Evolutionary conservation across 2,329 filamentous ascomycete species (phyloP).

Genomic region (Triangularia verruculosa): DNA sequence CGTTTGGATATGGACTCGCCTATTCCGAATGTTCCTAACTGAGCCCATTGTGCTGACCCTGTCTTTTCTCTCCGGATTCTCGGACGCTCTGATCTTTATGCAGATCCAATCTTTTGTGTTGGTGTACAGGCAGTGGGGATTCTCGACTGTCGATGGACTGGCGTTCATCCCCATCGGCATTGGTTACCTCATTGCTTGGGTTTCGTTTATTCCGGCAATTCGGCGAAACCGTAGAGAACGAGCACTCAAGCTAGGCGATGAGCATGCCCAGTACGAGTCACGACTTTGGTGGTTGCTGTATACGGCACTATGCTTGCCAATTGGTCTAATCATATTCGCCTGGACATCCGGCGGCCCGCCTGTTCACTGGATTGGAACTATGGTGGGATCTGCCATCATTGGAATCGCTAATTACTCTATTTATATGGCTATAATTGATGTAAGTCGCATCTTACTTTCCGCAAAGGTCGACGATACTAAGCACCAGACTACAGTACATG

Average conservation of each 20-base stretch:
- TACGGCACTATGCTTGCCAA: slow-evolving; percentile 56
- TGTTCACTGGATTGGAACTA: slow-evolving; percentile 65
- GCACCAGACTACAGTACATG: slow-evolving; percentile 77
- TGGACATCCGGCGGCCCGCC: slow-evolving; percentile 64
- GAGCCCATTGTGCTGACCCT: slow-evolving; percentile 72
- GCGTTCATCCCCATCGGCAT: slow-evolving; percentile 64
- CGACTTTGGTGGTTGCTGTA: slow-evolving; percentile 65
- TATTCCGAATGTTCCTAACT: slow-evolving; percentile 70
- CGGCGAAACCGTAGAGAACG: slow-evolving; percentile 51
- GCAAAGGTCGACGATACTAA: slow-evolving; percentile 41
- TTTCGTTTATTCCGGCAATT: slow-evolving; percentile 57
- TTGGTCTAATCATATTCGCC: slow-evolving; percentile 69
- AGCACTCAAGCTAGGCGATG: slow-evolving; percentile 48
- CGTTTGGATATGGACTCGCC: slow-evolving; percentile 55
- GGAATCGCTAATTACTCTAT: slow-evolving; percentile 73
- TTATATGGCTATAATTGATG: slow-evolving; percentile 62
- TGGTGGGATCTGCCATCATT: slow-evolving; percentile 63
- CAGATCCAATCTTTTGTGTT: slow-evolving; percentile 69
- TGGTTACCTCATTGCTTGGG: slow-evolving; percentile 62
- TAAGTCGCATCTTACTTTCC: slow-evolving; percentile 4
- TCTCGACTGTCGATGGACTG: slow-evolving; percentile 55
- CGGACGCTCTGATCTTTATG: slow-evolving; percentile 74
- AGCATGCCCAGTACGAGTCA: slow-evolving; percentile 65
- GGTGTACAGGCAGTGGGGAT: slow-evolving; percentile 67
- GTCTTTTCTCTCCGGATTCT: slow-evolving; percentile 69